These are phyloP conservation scores for Blastocystis hominis DNA, from an alignment of 352 stramenopile genomes.

Conservation along the genomic window DNA sequence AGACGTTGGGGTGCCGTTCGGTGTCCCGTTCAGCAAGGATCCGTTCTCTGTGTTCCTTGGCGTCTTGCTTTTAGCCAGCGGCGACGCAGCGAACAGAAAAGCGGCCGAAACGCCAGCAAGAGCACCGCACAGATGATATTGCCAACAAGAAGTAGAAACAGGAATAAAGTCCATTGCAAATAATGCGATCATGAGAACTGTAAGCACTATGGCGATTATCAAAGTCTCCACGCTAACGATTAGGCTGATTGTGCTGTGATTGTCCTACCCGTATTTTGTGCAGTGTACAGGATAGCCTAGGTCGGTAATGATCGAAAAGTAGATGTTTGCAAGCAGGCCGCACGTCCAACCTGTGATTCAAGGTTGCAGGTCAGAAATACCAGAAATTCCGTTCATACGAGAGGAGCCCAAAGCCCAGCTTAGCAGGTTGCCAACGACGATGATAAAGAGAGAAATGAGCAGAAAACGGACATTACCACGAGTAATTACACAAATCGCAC, in stretches of 20 bases:
- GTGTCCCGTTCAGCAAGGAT: neutral
- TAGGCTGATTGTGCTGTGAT: no score
- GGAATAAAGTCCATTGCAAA: neutral
- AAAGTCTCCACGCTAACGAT: neutral
- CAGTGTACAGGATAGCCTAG: neutral
- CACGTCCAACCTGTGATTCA: neutral
- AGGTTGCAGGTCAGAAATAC: neutral
- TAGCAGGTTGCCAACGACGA: conserved; percentile 9
- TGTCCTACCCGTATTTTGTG: neutral
- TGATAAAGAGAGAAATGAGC: neutral
- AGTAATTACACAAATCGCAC: neutral
- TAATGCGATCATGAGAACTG: neutral
- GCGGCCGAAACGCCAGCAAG: neutral
- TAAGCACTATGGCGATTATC: neutral
- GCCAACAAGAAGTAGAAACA: conserved; percentile 1
- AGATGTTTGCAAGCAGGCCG: neutral
- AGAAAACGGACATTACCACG: conserved; percentile 27
- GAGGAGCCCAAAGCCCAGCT: neutral
- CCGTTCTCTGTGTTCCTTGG: no score
- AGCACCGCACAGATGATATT: conserved; percentile 23
- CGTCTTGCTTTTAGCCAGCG: neutral
- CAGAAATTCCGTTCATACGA: conserved; percentile 31
- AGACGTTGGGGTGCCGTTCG: neutral
- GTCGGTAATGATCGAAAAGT: conserved; percentile 18
- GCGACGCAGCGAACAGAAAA: neutral